phyloP scores from a whole-genome alignment of 192 early-diverging fungal species.

The Paraglomus occultum region DNA sequence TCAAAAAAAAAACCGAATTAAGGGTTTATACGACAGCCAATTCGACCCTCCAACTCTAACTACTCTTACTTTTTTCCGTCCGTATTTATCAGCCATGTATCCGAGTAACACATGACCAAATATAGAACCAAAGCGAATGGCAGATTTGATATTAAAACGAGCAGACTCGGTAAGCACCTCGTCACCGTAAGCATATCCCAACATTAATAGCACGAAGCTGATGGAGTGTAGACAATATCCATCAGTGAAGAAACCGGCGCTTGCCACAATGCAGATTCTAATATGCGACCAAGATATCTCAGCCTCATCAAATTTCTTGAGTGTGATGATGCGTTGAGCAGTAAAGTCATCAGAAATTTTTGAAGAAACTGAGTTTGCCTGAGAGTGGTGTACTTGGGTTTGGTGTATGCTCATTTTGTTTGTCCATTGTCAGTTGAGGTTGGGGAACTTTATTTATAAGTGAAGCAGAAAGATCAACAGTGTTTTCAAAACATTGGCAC shows the following conservation, averaged over 20 bases:
- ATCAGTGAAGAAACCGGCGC: slow-evolving; percentile 86
- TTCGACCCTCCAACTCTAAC: no score
- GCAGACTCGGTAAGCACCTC: slow-evolving; percentile 41
- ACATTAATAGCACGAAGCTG: slow-evolving; percentile 80
- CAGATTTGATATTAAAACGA: slow-evolving; percentile 79
- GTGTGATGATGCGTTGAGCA: slow-evolving; percentile 20
- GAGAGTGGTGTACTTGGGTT: no score
- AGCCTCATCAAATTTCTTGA: slow-evolving; percentile 52
- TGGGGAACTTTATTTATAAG: no score
- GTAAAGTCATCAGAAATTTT: no score
- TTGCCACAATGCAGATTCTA: slow-evolving; percentile 65
- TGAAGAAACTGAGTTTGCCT: no score
- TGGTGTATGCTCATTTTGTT: no score
- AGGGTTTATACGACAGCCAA: no score
- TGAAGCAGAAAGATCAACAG: no score
- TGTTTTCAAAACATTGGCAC: no score
- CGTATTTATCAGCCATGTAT: slow-evolving; percentile 80
- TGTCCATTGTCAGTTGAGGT: no score
- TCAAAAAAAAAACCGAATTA: no score
- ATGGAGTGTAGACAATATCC: slow-evolving; percentile 95
- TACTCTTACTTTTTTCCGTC: slow-evolving; percentile 64
- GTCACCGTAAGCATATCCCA: slow-evolving; percentile 58
- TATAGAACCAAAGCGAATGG: slow-evolving; percentile 84
- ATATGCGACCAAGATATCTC: slow-evolving; percentile 75
- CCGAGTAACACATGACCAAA: slow-evolving; percentile 79